Conservation (phyloP, 441 rosid genomes). For the Erodium texanum region DNA sequence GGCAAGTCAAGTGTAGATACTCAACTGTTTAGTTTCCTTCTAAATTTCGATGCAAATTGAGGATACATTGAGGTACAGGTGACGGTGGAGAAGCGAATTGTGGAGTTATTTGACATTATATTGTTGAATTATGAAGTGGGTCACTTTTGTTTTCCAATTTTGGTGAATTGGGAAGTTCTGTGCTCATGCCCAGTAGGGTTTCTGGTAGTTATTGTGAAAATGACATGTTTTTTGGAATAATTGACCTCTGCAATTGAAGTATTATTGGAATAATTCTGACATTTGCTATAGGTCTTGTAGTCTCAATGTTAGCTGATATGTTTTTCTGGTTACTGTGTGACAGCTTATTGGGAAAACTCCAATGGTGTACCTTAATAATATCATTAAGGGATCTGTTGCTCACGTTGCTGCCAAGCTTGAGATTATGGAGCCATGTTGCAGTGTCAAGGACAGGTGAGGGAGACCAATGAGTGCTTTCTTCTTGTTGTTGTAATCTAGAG, state of each 20-base stretch:
- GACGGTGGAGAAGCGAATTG: not conserved
- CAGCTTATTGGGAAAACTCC: slow-evolving; percentile 96
- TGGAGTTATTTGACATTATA: not conserved
- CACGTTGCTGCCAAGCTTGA: slow-evolving; percentile 95
- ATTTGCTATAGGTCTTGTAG: not conserved
- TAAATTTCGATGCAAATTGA: not conserved
- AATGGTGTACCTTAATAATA: slow-evolving; percentile 85
- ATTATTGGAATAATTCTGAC: no score
- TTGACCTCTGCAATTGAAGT: not conserved
- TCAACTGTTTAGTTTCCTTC: not conserved
- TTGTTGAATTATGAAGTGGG: slow-evolving; percentile 11
- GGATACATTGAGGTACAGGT: not conserved
- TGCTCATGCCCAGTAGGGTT: not conserved
- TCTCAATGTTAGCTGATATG: slow-evolving; percentile 9
- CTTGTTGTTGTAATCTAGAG: not conserved
- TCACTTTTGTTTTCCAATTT: slow-evolving; percentile 1
- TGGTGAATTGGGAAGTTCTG: no score
- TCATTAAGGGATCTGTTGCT: slow-evolving; percentile 73
- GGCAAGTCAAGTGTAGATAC: slow-evolving; percentile 26
- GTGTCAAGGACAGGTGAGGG: slow-evolving; percentile 88
- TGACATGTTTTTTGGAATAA: not conserved
- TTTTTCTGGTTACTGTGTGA: slow-evolving; percentile 16
- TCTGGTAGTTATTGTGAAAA: not conserved
- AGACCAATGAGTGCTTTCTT: not conserved
- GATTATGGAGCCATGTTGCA: slow-evolving; percentile 96